Base-by-base conservation (phyloP, 495 filamentous ascomycete genomes). In the Daldinia decipiens region DNA sequence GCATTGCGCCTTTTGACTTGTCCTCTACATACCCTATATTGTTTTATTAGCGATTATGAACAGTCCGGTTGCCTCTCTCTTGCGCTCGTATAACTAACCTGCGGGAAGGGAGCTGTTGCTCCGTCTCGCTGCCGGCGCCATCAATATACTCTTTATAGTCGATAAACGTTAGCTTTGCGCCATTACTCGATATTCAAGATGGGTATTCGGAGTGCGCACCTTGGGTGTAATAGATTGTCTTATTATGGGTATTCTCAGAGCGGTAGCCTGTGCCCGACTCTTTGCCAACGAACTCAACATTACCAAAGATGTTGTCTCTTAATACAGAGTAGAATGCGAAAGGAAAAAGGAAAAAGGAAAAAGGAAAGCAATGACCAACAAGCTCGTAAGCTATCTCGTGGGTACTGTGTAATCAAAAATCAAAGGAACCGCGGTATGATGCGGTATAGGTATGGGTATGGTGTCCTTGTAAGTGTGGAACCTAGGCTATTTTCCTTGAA, bases 1-100 rank as follows among this genome's bases (percentile, higher is more conserved):
- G 90, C 92, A 97, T 97, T 19, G 89, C 86, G 68, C 94, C 93
- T 80, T 96, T 97, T 71, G 91, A 91, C 76, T 86, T 85, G 80
- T 99, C 94, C 82, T 98, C 96, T 74, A 85, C 90, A 85, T 98
- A 98, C 62, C 93, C 95, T 95, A 70, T 27, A 59, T 31, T 47
- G 5, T 52, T 59, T 19, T 32, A 31, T 72, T 57, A 68, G 68
- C 29, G 52, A 71, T 13, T 31, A 8, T 17, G 7, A 36, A 36
- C 13, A 21, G 17, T 12, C 53, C 4, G 24, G n/a, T 21, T 9
- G 31, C 9, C 9, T 40, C 9, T 19, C 8, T 17, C 31, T 8
- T 5, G 13, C 43, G 15, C 8, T 11, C 26, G 29, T 3, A 53
- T 12, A 8, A 78, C 82, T 54, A 34, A 86, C 87, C 87, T 74